These are phyloP conservation scores for Chaetomiaceae sp. DNA, from an alignment of 2,329 filamentous ascomycete genomes.

Conservation along the genomic window DNA sequence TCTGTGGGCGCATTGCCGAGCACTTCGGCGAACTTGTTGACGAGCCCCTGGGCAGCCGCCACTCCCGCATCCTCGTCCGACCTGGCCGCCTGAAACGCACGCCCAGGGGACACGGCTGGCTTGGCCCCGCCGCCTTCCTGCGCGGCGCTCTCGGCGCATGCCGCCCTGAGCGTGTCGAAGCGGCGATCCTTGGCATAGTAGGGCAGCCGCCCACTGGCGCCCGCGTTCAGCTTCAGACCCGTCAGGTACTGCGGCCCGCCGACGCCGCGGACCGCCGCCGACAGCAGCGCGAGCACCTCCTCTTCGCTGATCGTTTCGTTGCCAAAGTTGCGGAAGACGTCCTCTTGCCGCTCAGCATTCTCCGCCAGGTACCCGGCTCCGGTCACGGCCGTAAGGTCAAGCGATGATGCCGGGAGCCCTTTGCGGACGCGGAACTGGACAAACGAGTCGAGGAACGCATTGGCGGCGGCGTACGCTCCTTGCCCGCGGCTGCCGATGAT, in stretches of 20 bases:
- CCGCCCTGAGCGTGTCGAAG: constrained; percentile 20
- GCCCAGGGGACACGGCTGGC: constrained; percentile 21
- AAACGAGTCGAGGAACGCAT: constrained; percentile 36
- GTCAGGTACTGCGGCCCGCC: constrained; percentile 25
- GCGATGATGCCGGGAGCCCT: constrained; percentile 33
- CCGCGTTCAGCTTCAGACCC: constrained; percentile 26
- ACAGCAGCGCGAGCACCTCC: constrained; percentile 49
- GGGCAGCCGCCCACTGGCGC: constrained; percentile 17
- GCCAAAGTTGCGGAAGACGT: constrained; percentile 37
- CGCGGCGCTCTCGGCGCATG: constrained; percentile 22
- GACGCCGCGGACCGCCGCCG: constrained; percentile 29
- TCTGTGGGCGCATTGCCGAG: constrained; percentile 21
- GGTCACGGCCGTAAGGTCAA: constrained; percentile 48
- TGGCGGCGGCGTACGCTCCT: constrained; percentile 30
- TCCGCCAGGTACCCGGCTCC: constrained; percentile 46
- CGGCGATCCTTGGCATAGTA: constrained; percentile 23
- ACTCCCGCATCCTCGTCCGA: constrained; percentile 25
- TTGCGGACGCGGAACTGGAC: constrained; percentile 29
- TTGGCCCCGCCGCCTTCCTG: constrained; percentile 15
- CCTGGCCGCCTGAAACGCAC: constrained; percentile 26
- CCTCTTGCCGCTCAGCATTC: constrained; percentile 39
- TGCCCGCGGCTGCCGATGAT: constrained; percentile 26
- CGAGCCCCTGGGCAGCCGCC: constrained; percentile 25
- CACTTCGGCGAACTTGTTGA: constrained; percentile 28
- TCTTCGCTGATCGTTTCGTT: constrained; percentile 41